These are phyloP conservation scores for Fusarium clavum DNA, from an alignment of 2,329 filamentous ascomycete genomes.

Conservation along the genomic window DNA sequence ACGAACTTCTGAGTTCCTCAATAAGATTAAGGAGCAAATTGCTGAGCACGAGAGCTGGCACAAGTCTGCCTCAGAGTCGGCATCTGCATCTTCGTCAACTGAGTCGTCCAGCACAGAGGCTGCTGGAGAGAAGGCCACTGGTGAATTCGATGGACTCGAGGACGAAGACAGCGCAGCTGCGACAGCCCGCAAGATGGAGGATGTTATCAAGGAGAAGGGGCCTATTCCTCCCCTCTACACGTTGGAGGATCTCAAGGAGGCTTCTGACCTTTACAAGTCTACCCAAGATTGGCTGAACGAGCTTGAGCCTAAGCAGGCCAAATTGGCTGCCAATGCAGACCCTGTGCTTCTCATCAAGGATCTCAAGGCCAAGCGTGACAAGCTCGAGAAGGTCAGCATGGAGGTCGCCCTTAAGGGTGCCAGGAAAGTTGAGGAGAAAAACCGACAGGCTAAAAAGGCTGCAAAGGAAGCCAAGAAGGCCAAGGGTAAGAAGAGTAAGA, in stretches of 20 bases:
- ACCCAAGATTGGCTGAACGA: slow-evolving; percentile 80
- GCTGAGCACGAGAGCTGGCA: slow-evolving; percentile 72
- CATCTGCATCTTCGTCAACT: slow-evolving; percentile 57
- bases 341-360: slow-evolving; percentile 81
- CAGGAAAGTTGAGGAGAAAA: slow-evolving; percentile 63
- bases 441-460: slow-evolving; percentile 61
- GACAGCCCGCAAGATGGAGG: slow-evolving; percentile 59
- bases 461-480: slow-evolving; percentile 56
- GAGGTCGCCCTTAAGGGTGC: slow-evolving; percentile 78
- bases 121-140: slow-evolving; percentile 61
- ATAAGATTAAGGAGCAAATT: slow-evolving; percentile 77
- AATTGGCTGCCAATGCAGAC: slow-evolving; percentile 76
- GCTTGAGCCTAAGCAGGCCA: slow-evolving; percentile 76
- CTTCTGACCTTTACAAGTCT: slow-evolving; percentile 72
- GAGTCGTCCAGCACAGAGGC: slow-evolving; percentile 57
- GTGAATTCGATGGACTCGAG: slow-evolving; percentile 80
- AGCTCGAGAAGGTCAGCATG: slow-evolving; percentile 77
- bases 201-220: slow-evolving; percentile 59
- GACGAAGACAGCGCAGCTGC: slow-evolving; percentile 66
- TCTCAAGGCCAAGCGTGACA: slow-evolving; percentile 73
- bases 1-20: slow-evolving; percentile 76
- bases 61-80: slow-evolving; percentile 65
- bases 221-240: slow-evolving; percentile 76
- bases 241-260: slow-evolving; percentile 74
- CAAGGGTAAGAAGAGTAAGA: slow-evolving; percentile 55